Evolutionary conservation across 345 rosid genomes (phyloP).

Genomic region (Theobroma cacao): DNA sequence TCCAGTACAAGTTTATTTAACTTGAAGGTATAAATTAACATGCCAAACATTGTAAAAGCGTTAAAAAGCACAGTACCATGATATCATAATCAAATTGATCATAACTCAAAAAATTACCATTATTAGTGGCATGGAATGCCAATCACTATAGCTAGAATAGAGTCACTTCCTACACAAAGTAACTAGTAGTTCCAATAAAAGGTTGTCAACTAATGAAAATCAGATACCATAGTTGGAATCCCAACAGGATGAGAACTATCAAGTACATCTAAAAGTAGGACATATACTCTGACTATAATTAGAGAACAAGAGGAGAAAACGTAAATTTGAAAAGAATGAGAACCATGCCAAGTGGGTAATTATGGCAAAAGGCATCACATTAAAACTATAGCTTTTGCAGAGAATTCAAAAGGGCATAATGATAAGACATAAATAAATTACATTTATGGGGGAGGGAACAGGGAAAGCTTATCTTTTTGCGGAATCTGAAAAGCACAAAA

Average conservation of each 20-base stretch:
- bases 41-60: not conserved
- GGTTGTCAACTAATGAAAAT: not conserved
- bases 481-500: not conserved
- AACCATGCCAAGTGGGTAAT: not conserved
- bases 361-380: not conserved
- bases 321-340: not conserved
- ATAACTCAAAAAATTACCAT: not conserved
- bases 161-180: not conserved
- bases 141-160: conserved; percentile 2
- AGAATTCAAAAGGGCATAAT: not conserved
- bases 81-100: not conserved
- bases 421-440: not conserved
- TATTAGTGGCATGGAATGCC: not conserved
- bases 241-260: not conserved
- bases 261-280: conserved; percentile 2
- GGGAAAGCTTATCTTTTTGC: not conserved
- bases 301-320: not conserved
- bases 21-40: not conserved
- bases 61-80: not conserved
- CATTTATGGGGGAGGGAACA: not conserved
- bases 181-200: not conserved
- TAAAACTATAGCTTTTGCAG: not conserved
- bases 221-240: not conserved
- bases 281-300: not conserved
- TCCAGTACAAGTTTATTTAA: not conserved